phyloP scores from a whole-genome alignment of 306 rosid species.

The Acacia crassicarpa region DNA sequence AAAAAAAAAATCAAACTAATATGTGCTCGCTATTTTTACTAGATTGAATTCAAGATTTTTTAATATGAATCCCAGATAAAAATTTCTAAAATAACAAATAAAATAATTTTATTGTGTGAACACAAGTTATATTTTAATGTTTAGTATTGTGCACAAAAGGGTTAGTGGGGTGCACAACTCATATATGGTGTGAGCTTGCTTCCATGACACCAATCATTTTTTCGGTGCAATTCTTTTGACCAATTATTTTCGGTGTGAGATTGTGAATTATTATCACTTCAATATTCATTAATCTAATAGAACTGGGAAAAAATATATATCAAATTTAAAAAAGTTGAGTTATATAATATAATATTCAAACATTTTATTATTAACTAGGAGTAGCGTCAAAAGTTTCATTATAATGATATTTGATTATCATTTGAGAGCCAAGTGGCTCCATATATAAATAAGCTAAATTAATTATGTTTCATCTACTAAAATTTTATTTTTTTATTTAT shows the following conservation, averaged over 20 bases:
- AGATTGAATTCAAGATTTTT: not conserved
- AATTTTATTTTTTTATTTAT: too few species aligned
- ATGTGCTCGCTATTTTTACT: not conserved
- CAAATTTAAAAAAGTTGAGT: not conserved
- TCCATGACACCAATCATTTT: not conserved
- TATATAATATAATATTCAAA: not conserved
- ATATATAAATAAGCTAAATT: not conserved
- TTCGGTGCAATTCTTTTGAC: not conserved
- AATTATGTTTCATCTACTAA: not conserved
- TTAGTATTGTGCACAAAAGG: not conserved
- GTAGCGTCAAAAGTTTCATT: not conserved
- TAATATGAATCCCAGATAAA: not conserved
- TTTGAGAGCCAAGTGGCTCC: not conserved
- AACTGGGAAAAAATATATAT: not conserved
- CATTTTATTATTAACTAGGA: not conserved
- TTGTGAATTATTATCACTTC: not conserved
- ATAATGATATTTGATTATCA: not conserved
- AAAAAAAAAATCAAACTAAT: not conserved
- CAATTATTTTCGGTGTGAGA: not conserved
- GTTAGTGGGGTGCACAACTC: not conserved
- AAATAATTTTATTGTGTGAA: not conserved
- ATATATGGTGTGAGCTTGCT: not conserved
- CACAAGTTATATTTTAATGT: not conserved
- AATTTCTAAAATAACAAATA: not conserved
- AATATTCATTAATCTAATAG: not conserved